Evolutionary conservation across 2,329 filamentous ascomycete species (phyloP).

Genomic region (Bipolaris zeicola): DNA sequence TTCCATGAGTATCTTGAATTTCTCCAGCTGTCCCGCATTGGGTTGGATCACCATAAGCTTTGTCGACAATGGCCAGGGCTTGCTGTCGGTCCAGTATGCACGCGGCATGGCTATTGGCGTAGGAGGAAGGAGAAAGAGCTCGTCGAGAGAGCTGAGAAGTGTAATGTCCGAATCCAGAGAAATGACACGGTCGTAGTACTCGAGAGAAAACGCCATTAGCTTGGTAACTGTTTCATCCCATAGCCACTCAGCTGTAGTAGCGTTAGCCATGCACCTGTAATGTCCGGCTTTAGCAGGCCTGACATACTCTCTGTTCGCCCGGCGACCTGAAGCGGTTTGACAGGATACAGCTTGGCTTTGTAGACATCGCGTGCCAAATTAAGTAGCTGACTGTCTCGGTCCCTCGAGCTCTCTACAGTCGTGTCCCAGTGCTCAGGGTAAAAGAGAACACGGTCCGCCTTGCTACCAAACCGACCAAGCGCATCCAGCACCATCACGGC

Average conservation of each 20-base stretch:
- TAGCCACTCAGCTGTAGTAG: constrained; percentile 45
- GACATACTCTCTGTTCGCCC: constrained; percentile 39
- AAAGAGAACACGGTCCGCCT: constrained; percentile 54
- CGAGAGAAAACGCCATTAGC: constrained; percentile 70
- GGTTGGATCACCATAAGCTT: constrained; percentile 68
- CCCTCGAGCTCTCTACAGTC: constrained; percentile 30
- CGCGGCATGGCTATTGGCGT: constrained; percentile 69
- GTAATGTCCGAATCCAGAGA: constrained; percentile 68
- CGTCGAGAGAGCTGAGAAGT: constrained; percentile 68
- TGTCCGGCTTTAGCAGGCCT: constrained; percentile 11
- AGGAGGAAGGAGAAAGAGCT: constrained; percentile 70
- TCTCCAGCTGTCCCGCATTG: constrained; percentile 56
- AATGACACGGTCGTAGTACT: constrained; percentile 64
- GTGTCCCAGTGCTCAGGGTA: constrained; percentile 51
- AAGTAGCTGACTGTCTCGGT: constrained; percentile 55
- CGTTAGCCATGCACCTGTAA: constrained; percentile 21
- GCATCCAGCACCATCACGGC: constrained; percentile 54
- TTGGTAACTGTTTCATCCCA: constrained; percentile 72
- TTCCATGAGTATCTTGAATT: constrained; percentile 39
- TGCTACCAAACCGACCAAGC: constrained; percentile 50
- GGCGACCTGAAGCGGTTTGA: constrained; percentile 49
- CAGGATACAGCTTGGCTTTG: constrained; percentile 57
- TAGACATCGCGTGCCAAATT: constrained; percentile 56
- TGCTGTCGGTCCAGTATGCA: constrained; percentile 70
- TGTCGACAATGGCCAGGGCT: constrained; percentile 61